phyloP scores from a whole-genome alignment of 352 stramenopile genomes.

The Peronosclerospora sorghi region DNA sequence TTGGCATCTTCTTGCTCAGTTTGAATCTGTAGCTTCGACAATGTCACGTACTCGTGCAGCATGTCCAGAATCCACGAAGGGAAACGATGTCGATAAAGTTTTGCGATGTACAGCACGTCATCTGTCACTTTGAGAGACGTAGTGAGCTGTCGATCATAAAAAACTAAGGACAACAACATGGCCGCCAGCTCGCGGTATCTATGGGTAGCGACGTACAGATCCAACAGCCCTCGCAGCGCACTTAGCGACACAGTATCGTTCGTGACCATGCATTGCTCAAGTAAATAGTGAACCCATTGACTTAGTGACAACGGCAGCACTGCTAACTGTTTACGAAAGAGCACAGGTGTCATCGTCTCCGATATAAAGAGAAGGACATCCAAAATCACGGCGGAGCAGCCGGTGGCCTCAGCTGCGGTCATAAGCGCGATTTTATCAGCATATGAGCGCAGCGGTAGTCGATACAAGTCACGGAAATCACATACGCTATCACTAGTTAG shows the following conservation, averaged over 20 bases:
- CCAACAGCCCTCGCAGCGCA: constrained; percentile 27
- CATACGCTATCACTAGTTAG: constrained; percentile 5
- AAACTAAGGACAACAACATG: constrained; percentile 45
- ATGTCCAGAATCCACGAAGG: constrained; percentile 46
- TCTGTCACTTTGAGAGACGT: constrained; percentile 25
- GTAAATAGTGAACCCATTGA: constrained; percentile 62
- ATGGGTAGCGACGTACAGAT: constrained; percentile 37
- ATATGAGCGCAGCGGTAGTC: constrained; percentile 25
- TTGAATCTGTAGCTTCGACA: constrained; percentile 43
- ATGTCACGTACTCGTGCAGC: constrained; percentile 41
- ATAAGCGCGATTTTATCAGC: constrained; percentile 42
- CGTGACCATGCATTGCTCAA: constrained; percentile 40
- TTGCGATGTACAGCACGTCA: constrained; percentile 41
- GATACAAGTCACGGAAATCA: constrained; percentile 48
- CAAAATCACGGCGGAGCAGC: constrained; percentile 47
- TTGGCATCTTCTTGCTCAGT: constrained; percentile 38
- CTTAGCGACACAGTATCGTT: constrained; percentile 39
- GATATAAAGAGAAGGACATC: constrained; percentile 68
- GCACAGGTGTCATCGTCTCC: constrained; percentile 51
- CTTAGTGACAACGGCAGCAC: constrained; percentile 26
- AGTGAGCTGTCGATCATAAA: constrained; percentile 25
- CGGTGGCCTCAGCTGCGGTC: constrained; percentile 30
- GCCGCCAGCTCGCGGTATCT: constrained; percentile 42
- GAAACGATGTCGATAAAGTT: constrained; percentile 36
- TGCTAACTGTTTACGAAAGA: constrained; percentile 42